Evolutionary conservation across 768 basidiomycete genomes (phyloP).

Genomic region (Chlorophyllum brunneum): DNA sequence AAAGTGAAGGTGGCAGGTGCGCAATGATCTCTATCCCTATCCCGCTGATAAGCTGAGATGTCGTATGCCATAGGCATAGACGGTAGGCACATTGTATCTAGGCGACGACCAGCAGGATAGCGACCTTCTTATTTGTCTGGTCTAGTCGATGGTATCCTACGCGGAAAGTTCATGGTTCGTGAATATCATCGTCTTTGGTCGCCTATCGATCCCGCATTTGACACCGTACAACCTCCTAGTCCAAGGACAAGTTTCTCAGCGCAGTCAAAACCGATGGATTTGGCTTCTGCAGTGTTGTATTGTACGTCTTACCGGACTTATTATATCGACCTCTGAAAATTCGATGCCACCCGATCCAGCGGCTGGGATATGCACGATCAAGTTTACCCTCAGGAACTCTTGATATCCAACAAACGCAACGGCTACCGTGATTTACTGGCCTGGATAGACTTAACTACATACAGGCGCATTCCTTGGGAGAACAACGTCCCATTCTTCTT

Average conservation of each 20-base stretch:
- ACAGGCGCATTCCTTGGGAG: conserved; percentile 90
- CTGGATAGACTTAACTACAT: conserved; percentile 80
- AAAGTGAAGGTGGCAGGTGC: conserved; percentile 94
- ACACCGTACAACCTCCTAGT: conserved; percentile 40
- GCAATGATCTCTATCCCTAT: conserved; percentile 19
- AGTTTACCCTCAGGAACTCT: conserved; percentile 79
- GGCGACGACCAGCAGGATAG: neutral
- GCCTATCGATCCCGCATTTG: conserved; percentile 5
- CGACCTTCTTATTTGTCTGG: too few species aligned
- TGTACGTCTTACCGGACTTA: conserved; percentile 43
- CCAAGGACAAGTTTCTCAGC: conserved; percentile 86
- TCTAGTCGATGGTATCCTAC: conserved; percentile 86
- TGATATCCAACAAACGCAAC: conserved; percentile 87
- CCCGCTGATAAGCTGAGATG: conserved; percentile 1
- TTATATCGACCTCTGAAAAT: neutral
- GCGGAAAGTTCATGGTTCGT: conserved; percentile 90
- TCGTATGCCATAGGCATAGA: conserved; percentile 46
- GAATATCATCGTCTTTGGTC: neutral
- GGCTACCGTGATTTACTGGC: conserved; percentile 91
- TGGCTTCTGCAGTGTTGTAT: conserved; percentile 91
- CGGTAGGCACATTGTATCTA: conserved; percentile 36
- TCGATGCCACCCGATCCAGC: conserved; percentile 30
- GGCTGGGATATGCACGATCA: conserved; percentile 93
- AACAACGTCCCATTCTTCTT: conserved; percentile 91
- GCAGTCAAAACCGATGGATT: conserved; percentile 80